phyloP scores from a whole-genome alignment of 2,329 filamentous ascomycete genomes.

The Penicillium sp. region DNA sequence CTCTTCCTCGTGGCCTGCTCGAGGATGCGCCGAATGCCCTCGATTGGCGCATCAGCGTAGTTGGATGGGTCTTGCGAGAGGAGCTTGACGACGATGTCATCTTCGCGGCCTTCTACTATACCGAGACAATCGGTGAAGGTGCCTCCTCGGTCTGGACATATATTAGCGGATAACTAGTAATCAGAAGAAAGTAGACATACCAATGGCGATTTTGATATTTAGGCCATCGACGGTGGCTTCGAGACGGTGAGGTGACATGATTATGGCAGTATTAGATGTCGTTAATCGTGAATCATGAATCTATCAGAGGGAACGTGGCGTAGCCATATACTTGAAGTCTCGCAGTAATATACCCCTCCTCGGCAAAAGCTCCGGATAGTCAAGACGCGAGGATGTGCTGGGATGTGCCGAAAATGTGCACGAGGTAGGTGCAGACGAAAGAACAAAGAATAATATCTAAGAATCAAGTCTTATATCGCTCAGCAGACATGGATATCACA shows the following conservation, averaged over 20 bases:
- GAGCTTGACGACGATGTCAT: conserved; percentile 24
- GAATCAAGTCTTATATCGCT: neutral
- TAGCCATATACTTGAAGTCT: neutral
- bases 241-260: conserved; percentile 16
- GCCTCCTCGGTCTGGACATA: conserved; percentile 68
- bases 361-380: no score
- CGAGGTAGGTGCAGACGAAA: conserved; percentile 10
- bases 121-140: conserved; percentile 93
- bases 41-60: conserved; percentile 55
- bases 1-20: conserved; percentile 16
- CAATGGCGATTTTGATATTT: conserved; percentile 20
- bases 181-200: conserved; percentile 11
- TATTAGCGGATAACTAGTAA: no score
- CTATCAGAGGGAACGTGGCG: no score
- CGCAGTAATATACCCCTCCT: neutral
- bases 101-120: conserved; percentile 43
- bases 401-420: no score
- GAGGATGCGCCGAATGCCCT: conserved; percentile 74
- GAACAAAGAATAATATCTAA: neutral
- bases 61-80: conserved; percentile 24
- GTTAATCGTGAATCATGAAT: no score
- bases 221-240: conserved; percentile 10
- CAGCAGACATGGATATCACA: no score
- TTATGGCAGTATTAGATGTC: no score
- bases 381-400: neutral